These are phyloP conservation scores for Raffaelea albimanens DNA, from an alignment of 2,329 filamentous ascomycete genomes.

Conservation along the genomic window DNA sequence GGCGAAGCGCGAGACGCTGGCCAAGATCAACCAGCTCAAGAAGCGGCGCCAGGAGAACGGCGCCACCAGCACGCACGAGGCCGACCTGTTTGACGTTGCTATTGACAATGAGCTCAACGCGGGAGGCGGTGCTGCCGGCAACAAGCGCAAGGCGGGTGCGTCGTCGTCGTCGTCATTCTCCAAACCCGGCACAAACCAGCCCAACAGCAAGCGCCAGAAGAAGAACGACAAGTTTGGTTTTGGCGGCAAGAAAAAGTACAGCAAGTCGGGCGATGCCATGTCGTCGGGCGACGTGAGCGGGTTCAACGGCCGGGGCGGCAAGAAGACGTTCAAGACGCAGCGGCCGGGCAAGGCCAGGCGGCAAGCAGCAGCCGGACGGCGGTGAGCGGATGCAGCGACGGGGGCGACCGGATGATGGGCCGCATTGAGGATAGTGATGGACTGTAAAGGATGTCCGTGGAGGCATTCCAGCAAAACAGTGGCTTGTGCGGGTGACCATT, in stretches of 20 bases:
- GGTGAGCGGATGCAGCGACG: background rate
- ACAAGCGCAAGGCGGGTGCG: conserved; percentile 20
- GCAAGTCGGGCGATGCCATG: conserved; percentile 81
- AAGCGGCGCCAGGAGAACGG: conserved; percentile 16
- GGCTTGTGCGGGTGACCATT: too few relatives aligned
- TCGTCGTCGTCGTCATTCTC: conserved; percentile 23
- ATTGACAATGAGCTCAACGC: conserved; percentile 63
- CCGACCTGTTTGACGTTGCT: conserved; percentile 86
- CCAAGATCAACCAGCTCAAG: conserved; percentile 78
- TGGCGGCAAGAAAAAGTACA: conserved; percentile 86
- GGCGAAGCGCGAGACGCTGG: conserved; percentile 83
- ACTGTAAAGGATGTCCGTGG: too few relatives aligned
- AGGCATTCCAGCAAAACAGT: too few relatives aligned
- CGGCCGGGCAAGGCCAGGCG: conserved; percentile 37
- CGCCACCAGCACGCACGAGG: conserved; percentile 60
- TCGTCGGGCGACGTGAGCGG: conserved; percentile 72
- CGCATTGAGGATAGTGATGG: too few relatives aligned
- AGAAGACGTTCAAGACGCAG: conserved; percentile 17
- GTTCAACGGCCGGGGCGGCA: conserved; percentile 66
- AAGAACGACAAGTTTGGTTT: conserved; percentile 93
- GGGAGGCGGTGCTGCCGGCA: conserved; percentile 26
- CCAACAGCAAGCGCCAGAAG: conserved; percentile 73
- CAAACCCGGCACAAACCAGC: conserved; percentile 17
- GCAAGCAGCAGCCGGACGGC: conserved; percentile 33
- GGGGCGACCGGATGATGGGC: background rate